Percentiles rank a stretch among this genome's conserved stretches.
phyloP scores from a whole-genome alignment of 2,329 filamentous ascomycete genomes.

The Lecanoromycetidae sp. region DNA sequence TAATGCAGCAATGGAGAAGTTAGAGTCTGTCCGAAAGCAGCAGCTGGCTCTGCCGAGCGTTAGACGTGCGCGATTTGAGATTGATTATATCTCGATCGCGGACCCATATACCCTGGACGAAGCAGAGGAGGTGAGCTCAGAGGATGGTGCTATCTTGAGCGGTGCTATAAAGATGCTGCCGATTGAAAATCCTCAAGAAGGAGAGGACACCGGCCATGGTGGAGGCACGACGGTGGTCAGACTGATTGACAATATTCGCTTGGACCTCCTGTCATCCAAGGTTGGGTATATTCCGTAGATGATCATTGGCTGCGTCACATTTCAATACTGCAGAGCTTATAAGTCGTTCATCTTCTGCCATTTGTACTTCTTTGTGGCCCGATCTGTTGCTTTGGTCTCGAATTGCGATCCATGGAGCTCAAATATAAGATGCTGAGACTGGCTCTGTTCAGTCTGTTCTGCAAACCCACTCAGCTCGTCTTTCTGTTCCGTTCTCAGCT shows the following conservation, averaged over 20 bases:
- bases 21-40: conserved; percentile 42
- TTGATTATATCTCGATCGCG: conserved; percentile 87
- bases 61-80: conserved; percentile 59
- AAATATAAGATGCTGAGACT: conserved; percentile 50
- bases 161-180: conserved; percentile 84
- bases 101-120: conserved; percentile 77
- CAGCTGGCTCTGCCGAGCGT: conserved; percentile 50
- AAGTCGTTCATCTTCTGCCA: conserved; percentile 64
- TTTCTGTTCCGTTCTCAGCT: conserved; percentile 17
- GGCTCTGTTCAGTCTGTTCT: conserved; percentile 9
- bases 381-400: conserved; percentile 66
- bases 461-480: conserved; percentile 9
- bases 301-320: background rate
- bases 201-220: conserved; percentile 60
- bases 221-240: conserved; percentile 64
- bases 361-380: conserved; percentile 87
- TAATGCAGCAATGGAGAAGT: conserved; percentile 52
- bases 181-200: conserved; percentile 55
- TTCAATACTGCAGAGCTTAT: conserved; percentile 33
- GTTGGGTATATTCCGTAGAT: conserved; percentile 9
- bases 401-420: conserved; percentile 85
- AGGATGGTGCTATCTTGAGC: conserved; percentile 69
- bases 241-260: conserved; percentile 85
- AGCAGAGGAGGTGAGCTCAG: conserved; percentile 55
- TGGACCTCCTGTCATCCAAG: conserved; percentile 31